Evolutionary conservation across 352 stramenopile species (phyloP).

Genomic region (Pythium aphanidermatum): DNA sequence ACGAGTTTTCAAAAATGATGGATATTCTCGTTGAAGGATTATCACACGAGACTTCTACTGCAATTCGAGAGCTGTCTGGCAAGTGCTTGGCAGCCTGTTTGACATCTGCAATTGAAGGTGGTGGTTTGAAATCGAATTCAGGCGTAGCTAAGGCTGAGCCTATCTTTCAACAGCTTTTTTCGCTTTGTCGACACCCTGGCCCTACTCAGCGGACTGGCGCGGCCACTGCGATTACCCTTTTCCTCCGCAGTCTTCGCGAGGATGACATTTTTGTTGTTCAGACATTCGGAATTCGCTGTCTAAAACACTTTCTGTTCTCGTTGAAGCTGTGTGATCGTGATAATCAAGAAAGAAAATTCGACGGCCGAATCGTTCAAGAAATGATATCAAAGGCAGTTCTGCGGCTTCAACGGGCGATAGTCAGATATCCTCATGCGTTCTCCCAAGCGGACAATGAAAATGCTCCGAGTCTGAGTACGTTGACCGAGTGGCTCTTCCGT

Average conservation of each 20-base stretch:
- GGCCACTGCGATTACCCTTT: slow-evolving; percentile 58
- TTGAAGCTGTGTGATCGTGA: slow-evolving; percentile 56
- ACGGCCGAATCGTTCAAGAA: slow-evolving; percentile 37
- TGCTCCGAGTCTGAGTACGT: neutral
- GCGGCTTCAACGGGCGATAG: slow-evolving; percentile 55
- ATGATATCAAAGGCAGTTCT: slow-evolving; percentile 58
- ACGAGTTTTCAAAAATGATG: slow-evolving; percentile 58
- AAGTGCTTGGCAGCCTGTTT: slow-evolving; percentile 54
- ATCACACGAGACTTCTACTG: slow-evolving; percentile 37
- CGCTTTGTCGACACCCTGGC: slow-evolving; percentile 57
- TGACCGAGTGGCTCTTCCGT: slow-evolving; percentile 18
- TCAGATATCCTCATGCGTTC: slow-evolving; percentile 47
- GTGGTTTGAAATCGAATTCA: slow-evolving; percentile 3
- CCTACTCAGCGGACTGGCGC: slow-evolving; percentile 55
- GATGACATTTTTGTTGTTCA: slow-evolving; percentile 43
- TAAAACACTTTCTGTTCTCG: slow-evolving; percentile 60
- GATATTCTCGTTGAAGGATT: slow-evolving; percentile 53
- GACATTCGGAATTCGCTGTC: slow-evolving; percentile 52
- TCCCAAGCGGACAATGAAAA: neutral
- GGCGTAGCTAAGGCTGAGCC: slow-evolving; percentile 25
- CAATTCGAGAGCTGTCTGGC: slow-evolving; percentile 55
- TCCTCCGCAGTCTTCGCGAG: slow-evolving; percentile 57
- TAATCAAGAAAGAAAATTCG: slow-evolving; percentile 18
- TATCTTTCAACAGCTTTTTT: slow-evolving; percentile 72
- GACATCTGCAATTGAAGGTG: slow-evolving; percentile 30